Conservation (phyloP, 305 asterid species). For the Fraxinus angustifolia region DNA sequence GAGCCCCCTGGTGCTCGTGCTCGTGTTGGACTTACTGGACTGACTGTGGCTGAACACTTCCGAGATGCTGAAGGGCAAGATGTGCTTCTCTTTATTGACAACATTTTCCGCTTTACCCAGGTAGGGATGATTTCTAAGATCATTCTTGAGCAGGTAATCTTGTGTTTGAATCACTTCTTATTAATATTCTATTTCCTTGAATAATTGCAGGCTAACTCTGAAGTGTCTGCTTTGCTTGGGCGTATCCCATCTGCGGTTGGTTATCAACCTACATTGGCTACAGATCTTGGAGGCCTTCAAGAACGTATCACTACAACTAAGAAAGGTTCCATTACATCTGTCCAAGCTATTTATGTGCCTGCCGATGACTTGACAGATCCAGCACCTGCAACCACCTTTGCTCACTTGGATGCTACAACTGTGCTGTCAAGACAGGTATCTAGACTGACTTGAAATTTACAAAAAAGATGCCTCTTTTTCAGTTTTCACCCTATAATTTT, state of each 20-base stretch:
- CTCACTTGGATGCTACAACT: conserved; percentile 98
- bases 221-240: conserved; percentile 97
- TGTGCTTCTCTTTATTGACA: conserved; percentile 95
- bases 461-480: neutral
- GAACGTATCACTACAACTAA: conserved; percentile 94
- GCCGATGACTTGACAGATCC: conserved; percentile 99
- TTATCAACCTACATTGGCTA: conserved; percentile 94
- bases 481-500: neutral
- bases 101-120: conserved; percentile 95
- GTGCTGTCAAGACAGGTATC: conserved; percentile 82
- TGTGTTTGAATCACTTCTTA: conserved; percentile 1
- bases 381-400: conserved; percentile 96
- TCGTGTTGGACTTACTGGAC: conserved; percentile 95
- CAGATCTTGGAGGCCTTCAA: conserved; percentile 98
- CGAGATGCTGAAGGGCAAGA: conserved; percentile 99
- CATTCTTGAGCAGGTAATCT: neutral
- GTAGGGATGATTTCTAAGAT: conserved; percentile 29
- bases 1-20: conserved; percentile 99
- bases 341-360: conserved; percentile 96
- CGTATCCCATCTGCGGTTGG: conserved; percentile 99
- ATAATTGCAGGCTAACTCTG: conserved; percentile 76
- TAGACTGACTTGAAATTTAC: neutral
- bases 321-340: conserved; percentile 94
- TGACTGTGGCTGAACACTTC: conserved; percentile 96
- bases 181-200: neutral